Conservation (phyloP, 306 rosid genomes). For the Pyrus communis region DNA sequence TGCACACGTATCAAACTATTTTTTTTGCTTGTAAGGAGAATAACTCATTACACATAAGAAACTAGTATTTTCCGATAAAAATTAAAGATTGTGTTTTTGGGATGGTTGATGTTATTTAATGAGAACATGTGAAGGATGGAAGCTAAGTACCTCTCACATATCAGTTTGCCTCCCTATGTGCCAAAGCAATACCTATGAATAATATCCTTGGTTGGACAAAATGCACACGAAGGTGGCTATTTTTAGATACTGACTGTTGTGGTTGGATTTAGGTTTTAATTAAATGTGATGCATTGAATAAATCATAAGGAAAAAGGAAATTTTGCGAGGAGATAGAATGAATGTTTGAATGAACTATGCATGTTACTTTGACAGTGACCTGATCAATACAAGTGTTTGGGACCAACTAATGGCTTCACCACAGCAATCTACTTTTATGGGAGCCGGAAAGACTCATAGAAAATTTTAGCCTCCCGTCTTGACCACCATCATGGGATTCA, state of each 20-base stretch:
- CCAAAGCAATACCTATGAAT: neutral
- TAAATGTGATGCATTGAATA: neutral
- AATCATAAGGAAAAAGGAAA: neutral
- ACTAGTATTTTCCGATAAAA: neutral
- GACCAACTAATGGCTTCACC: rapidly evolving
- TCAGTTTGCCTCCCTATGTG: neutral
- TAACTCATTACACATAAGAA: no score
- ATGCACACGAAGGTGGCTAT: neutral
- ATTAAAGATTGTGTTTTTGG: neutral
- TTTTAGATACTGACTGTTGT: neutral
- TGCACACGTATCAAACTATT: no score
- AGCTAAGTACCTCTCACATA: neutral
- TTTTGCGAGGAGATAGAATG: neutral
- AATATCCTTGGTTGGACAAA: neutral
- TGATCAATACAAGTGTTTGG: neutral
- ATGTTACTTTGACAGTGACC: neutral
- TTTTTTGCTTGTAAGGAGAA: no score
- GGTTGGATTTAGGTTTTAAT: neutral
- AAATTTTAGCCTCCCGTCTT: rapidly evolving
- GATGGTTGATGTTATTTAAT: neutral
- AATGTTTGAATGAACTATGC: neutral
- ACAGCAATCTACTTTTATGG: no score
- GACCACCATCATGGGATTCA: no score
- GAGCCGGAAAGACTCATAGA: no score
- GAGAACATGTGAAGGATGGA: neutral